Evolutionary conservation across 2,329 filamentous ascomycete species (phyloP).

Genomic region (Lithohypha guttulata): DNA sequence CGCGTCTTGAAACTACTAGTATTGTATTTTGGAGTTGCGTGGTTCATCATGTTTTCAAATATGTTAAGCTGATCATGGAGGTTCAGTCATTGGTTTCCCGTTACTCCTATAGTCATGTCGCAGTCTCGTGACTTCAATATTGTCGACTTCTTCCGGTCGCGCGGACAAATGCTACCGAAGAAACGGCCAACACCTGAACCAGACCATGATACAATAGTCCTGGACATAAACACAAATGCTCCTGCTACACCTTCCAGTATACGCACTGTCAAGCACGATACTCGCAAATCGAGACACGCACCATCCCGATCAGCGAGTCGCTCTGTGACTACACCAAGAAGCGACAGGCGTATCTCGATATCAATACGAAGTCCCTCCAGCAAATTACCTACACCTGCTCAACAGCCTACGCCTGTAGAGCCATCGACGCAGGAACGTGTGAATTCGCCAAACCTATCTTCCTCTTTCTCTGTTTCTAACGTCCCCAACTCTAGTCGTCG

Average conservation of each 20-base stretch:
- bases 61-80: no score
- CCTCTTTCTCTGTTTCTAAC: conserved; percentile 23
- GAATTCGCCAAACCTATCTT: conserved; percentile 9
- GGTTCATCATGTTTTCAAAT: no score
- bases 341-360: conserved; percentile 10
- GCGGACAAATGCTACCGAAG: conserved; percentile 22
- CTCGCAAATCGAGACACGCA: conserved; percentile 6
- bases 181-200: conserved; percentile 20
- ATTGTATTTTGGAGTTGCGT: no score
- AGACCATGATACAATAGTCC: conserved; percentile 19
- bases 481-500: conserved; percentile 34
- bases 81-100: no score
- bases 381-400: neutral
- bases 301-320: neutral
- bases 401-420: neutral
- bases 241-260: conserved; percentile 3
- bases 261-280: neutral
- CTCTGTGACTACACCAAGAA: conserved; percentile 10
- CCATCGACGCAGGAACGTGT: no score
- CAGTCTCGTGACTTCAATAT: conserved; percentile 13
- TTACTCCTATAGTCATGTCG: no score
- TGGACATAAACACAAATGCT: neutral
- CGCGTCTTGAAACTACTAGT: no score
- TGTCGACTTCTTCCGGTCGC: conserved; percentile 38
- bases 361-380: conserved; percentile 15